Base-by-base conservation (phyloP, 352 stramenopile genomes). In the Phytophthora pinifolia region DNA sequence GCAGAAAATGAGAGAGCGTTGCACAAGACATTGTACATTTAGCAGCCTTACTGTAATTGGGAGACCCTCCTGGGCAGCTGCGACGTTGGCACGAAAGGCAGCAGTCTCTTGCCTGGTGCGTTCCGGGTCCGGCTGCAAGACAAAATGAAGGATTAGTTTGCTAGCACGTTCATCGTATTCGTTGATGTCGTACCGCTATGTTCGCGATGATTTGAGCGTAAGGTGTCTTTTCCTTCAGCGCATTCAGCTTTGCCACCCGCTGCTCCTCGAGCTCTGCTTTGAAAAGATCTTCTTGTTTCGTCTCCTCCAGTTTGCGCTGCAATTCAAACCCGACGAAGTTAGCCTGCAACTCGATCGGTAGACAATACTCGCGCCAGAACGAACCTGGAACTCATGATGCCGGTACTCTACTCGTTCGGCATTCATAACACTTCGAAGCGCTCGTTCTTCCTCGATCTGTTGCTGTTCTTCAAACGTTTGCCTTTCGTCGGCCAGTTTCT, bases 361-460 rank as follows among this genome's bases (percentile, higher is more conserved):
- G n/a, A 8, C 10, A 50, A 46, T 29, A 38, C 6, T 25, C 9
- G 20, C 49, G 3, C 18, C n/a, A 32, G 4, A 45, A 37, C 25
- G 15, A 41, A 89, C 79, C 76, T 89, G 70, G 18, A 78, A 75
- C 37, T 86, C 70, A 6, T 73, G 31, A 2, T 83, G 65, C 4
- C 79, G 76, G 65, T 72, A 88, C 43, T 80, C 61, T 12, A 90
- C 82, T 10, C 82, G 74, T 47, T 88, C 76, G n/a, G 67, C 76
- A 51, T 92, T 90, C 9, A 81, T 37, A 2, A 69, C 31, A 18
- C 66, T 74, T 38, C 74, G 69, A 14, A 67, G 37, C 3, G 32
- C 60, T 25, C 48, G 65, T 27, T 86, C 70, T 6, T 69, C 43
- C 20, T 79, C 75, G 12, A 65, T 50, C 10, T 53, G 50, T 18